A percentile compares a stretch with the other conserved stretches of the same genome.
Evolutionary conservation across 805 yeast species (phyloP).

Genomic region (Priceomyces haplophilus): DNA sequence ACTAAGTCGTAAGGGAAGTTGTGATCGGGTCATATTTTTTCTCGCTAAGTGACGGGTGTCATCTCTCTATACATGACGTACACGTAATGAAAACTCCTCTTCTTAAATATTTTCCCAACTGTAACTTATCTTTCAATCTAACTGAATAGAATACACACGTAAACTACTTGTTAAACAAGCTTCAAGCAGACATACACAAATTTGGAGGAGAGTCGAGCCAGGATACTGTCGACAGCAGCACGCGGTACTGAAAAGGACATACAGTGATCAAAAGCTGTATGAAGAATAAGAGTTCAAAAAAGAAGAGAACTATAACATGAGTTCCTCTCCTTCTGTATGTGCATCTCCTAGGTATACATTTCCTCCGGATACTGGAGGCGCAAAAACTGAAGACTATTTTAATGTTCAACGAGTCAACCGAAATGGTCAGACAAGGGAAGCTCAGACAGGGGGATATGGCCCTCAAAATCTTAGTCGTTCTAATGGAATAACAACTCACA

Average conservation of each 20-base stretch:
- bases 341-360: conserved; percentile 22
- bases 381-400: conserved; percentile 13
- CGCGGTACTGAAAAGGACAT: neutral
- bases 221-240: neutral
- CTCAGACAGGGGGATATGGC: neutral
- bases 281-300: neutral
- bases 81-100: neutral
- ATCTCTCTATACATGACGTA: neutral
- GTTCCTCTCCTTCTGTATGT: conserved; percentile 19
- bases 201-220: neutral
- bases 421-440: neutral
- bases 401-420: neutral
- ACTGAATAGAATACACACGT: too few species aligned
- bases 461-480: neutral
- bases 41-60: neutral
- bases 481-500: conserved; percentile 2
- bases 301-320: conserved; percentile 6
- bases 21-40: neutral
- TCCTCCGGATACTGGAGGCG: conserved; percentile 11
- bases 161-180: neutral
- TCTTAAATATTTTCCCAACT: neutral
- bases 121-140: too few species aligned
- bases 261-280: neutral
- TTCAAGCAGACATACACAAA: neutral
- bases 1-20: neutral